Base-by-base conservation (phyloP, 2,329 filamentous ascomycete genomes). In the Hawksworthiomyces lignivorus region DNA sequence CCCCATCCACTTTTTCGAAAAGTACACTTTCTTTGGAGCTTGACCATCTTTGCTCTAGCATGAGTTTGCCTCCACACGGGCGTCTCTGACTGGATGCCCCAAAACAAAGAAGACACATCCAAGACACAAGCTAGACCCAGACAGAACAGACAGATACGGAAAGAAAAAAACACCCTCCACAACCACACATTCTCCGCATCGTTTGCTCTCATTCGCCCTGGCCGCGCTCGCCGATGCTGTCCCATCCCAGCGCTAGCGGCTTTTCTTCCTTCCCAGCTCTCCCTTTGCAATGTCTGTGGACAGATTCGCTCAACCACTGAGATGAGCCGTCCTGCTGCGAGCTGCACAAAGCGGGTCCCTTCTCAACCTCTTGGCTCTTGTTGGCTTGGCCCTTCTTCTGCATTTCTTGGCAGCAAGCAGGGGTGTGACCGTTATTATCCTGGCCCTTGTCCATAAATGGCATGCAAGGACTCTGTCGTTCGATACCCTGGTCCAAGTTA, bases 141-240 rank as follows among this genome's bases (percentile, higher is more conserved):
- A 8, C 21, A 31, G 17, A 15, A 21, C 5, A 24, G 12, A 26
- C 9, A 31, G 10, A 27, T 20, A 43, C 6, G 4, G 30, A 14
- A 17, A n/a, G 27, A 27, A 32, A 17, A 7, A 32, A 6, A 30
- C 15, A 20, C 29, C 35, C 26, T 15, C 22, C 28, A 21, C 18
- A 28, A 19, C 24, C 30, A 27, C 29, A 26, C 36, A 18, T 24
- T 36, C 27, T n/a, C 36, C 22, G 37, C 21, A 18, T 37, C 18
- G 27, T 17, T 27, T 12, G 26, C 28, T 24, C 32, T 20, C 37
- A 26, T 36, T 26, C 33, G 30, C 12, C 33, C 24, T 43, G 39
- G 39, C 39, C 35, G 29, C n/a, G n/a, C n/a, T 42, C 39, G 35
- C 43, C 35, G 43, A 42, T 39, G 38, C 12, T 41, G 38, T 2